Evolutionary conservation across 352 stramenopile species (phyloP).

Genomic region (Phytophthora pseudosyringae): DNA sequence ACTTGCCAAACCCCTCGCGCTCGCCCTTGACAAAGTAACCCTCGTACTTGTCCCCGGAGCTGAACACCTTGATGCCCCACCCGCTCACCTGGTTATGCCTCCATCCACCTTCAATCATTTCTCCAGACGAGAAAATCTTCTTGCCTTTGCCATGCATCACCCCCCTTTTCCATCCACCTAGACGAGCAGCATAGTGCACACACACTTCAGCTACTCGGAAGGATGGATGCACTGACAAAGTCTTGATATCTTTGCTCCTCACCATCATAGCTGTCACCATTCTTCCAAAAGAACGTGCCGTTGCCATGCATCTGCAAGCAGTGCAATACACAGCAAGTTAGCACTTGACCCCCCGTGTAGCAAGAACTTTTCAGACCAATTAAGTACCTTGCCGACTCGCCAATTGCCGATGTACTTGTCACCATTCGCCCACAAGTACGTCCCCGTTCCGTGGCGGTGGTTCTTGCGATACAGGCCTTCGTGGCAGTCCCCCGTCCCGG

Average conservation of each 20-base stretch:
- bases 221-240: conserved; percentile 6
- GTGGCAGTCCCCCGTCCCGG: conserved; percentile 79
- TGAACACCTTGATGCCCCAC: conserved; percentile 67
- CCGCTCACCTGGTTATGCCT: conserved; percentile 67
- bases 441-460: conserved; percentile 82
- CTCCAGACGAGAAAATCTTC: conserved; percentile 66
- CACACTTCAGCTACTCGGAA: conserved; percentile 18
- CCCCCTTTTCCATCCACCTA: conserved; percentile 80
- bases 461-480: conserved; percentile 91
- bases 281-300: conserved; percentile 76
- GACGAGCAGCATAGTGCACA: conserved; percentile 17
- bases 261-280: conserved; percentile 84
- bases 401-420: conserved; percentile 91
- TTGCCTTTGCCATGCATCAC: conserved; percentile 81
- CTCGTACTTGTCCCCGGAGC: conserved; percentile 73
- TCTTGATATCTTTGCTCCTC: conserved; percentile 17
- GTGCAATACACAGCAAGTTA: conserved; percentile 8
- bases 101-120: conserved; percentile 72
- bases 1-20: conserved; percentile 69
- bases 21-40: conserved; percentile 68
- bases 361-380: neutral
- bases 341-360: neutral
- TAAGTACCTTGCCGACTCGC: conserved; percentile 75
- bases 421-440: conserved; percentile 89
- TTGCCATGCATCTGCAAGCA: conserved; percentile 68